Percentiles rank a stretch among this genome's conserved stretches.
These are phyloP conservation scores for Phanerochaete sordida DNA, from an alignment of 768 basidiomycete species.

Conservation along the genomic window DNA sequence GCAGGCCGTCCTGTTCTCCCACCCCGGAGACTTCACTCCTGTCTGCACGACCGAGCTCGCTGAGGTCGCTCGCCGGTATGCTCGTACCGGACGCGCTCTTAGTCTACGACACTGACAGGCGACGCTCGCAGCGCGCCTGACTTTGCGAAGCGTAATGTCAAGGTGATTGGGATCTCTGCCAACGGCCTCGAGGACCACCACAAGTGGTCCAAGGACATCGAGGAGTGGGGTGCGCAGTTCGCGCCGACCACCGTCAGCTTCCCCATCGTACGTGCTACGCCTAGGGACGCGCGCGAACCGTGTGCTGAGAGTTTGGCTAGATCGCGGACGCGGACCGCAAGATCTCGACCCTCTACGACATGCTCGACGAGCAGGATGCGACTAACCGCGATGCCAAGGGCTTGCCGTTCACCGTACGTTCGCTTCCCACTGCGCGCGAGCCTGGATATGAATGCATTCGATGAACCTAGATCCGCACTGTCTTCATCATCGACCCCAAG, in stretches of 20 bases:
- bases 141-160: conserved; percentile 85
- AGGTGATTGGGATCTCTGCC: conserved; percentile 91
- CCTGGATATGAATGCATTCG: background rate
- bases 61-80: conserved; percentile 76
- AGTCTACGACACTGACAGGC: no score
- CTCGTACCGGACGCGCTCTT: background rate
- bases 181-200: conserved; percentile 84
- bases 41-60: conserved; percentile 97
- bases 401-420: conserved; percentile 82
- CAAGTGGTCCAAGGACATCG: conserved; percentile 88
- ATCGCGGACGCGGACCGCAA: conserved; percentile 91
- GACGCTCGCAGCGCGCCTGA: conserved; percentile 63
- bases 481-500: conserved; percentile 97
- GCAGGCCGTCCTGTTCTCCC: conserved; percentile 88
- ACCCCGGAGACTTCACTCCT: conserved; percentile 91
- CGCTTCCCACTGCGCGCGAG: background rate
- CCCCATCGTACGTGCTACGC: conserved; percentile 69
- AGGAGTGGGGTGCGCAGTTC: conserved; percentile 66
- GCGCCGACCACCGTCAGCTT: conserved; percentile 77
- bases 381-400: conserved; percentile 86
- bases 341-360: conserved; percentile 86
- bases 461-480: conserved; percentile 74
- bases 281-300: background rate
- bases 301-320: conserved; percentile 32
- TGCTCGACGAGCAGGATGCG: conserved; percentile 94